Evolutionary conservation across 345 rosid species (phyloP).

Genomic region (Zanthoxylum bungeanum): DNA sequence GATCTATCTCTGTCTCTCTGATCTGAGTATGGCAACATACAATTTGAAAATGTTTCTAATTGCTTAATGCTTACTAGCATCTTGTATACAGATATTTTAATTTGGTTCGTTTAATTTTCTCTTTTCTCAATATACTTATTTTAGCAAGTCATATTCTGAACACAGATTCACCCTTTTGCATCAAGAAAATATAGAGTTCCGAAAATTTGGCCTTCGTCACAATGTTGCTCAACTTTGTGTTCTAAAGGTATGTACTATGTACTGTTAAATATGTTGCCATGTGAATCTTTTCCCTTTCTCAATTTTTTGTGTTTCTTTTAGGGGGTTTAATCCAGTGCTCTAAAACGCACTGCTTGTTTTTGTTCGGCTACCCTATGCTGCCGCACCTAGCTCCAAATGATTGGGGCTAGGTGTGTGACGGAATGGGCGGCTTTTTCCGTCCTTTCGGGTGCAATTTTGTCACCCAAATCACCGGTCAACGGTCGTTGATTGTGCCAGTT

Average conservation of each 20-base stretch:
- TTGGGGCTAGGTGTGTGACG: too few relatives aligned
- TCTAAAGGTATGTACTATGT: slow-evolving; percentile 68
- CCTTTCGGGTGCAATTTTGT: too few relatives aligned
- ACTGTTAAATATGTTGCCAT: background rate
- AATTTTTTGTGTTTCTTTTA: background rate
- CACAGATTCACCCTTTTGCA: slow-evolving; percentile 76
- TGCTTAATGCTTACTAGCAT: background rate
- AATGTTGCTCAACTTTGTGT: slow-evolving; percentile 95
- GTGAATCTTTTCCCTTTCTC: background rate
- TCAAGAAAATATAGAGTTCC: slow-evolving; percentile 81
- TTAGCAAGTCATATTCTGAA: slow-evolving; percentile 33
- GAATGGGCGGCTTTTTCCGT: too few relatives aligned
- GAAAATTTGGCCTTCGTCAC: slow-evolving; percentile 74
- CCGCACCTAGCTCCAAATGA: too few relatives aligned
- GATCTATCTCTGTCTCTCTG: background rate
- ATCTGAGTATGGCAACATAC: background rate
- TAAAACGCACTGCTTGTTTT: too few relatives aligned
- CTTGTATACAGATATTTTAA: background rate
- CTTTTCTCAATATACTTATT: background rate
- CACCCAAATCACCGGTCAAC: too few relatives aligned
- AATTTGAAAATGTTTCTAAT: background rate
- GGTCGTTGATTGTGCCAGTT: too few relatives aligned
- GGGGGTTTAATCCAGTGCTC: too few relatives aligned
- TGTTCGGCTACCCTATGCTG: too few relatives aligned
- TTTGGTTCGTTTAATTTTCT: too few relatives aligned